Evolutionary conservation across 345 rosid species (phyloP), one percentile per base, ranked within the genome.

Genomic region (Acer negundo): DNA sequence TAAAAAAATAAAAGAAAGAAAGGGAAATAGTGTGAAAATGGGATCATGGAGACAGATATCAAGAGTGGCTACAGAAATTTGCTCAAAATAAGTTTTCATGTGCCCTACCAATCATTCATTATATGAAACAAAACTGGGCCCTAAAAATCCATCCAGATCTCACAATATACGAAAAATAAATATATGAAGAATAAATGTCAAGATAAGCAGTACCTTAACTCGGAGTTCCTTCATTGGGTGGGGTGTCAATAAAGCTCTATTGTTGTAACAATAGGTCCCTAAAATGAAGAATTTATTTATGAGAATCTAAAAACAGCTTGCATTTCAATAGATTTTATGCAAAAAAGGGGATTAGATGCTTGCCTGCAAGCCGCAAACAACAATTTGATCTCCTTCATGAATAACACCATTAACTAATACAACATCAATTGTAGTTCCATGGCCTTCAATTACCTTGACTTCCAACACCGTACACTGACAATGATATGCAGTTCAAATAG

Each of bases 221-320:
- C 97, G 88, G 58, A 92, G 87, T 90, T 95, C 99, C 87, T 92
- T 95, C 99, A 94, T 94, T 44, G 99, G 98, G 83, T 94, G 99
- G 6, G 99, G 98, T 61, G 97, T 96, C 81, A 96, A 80, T 74
- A 96, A 72, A 79, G 98, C 94, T 85, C 99, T 90, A 96, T 90
- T 1, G 75, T 79, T 69, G 99, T 94, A 49, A 89, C 96, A 76
- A 96, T 96, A 62, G 98, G 95, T 44, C 95, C 98, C 98, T 96
- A 81, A 63, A 80, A 82, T 31, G 40, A 35, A 79, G 62, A 51
- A 7, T 1, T 53, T n/a, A 61, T 80, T 56, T 62, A 17, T 35
- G 75, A 80, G 40, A 73, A 73, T 20, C 47, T 7, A 23, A 55
- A 56, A 73, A 47, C 38, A 69, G 38, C 56, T 31, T 3, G 38